Conservation (phyloP, 257 asterid species). For the Solanum clarkiae region DNA sequence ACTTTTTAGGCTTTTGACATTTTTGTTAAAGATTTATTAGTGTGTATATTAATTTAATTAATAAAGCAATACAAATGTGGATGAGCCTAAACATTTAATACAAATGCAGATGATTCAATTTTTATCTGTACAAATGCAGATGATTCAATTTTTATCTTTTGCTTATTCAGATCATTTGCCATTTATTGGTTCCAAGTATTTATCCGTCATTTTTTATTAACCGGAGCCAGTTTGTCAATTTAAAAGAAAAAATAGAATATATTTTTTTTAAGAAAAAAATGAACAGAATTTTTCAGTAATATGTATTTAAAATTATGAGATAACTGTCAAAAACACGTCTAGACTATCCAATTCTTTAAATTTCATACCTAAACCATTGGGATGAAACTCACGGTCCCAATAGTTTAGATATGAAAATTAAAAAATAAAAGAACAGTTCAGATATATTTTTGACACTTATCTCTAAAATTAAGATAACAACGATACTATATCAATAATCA, state of each 20-base stretch:
- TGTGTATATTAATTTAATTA: not conserved
- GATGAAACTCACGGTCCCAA: too few species aligned
- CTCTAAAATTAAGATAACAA: too few species aligned
- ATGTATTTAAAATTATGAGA: too few species aligned
- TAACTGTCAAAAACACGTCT: too few species aligned
- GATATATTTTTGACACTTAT: too few species aligned
- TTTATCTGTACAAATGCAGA: not conserved
- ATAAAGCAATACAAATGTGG: not conserved
- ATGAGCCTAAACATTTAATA: not conserved
- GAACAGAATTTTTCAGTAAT: too few species aligned
- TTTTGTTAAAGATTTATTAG: not conserved
- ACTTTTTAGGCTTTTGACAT: not conserved
- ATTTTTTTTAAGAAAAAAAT: not conserved
- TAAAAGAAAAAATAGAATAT: not conserved
- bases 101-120: not conserved
- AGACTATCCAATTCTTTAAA: too few species aligned
- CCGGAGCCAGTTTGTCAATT: not conserved
- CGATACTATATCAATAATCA: too few species aligned
- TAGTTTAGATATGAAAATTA: too few species aligned
- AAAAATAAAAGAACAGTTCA: too few species aligned
- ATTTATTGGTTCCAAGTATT: not conserved
- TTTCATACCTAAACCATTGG: too few species aligned
- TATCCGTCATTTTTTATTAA: not conserved
- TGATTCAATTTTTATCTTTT: not conserved
- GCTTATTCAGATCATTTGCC: not conserved